Percentiles rank a stretch among this genome's conserved stretches.
Conservation (phyloP, 345 rosid genomes). For the Linum usitatissimum region DNA sequence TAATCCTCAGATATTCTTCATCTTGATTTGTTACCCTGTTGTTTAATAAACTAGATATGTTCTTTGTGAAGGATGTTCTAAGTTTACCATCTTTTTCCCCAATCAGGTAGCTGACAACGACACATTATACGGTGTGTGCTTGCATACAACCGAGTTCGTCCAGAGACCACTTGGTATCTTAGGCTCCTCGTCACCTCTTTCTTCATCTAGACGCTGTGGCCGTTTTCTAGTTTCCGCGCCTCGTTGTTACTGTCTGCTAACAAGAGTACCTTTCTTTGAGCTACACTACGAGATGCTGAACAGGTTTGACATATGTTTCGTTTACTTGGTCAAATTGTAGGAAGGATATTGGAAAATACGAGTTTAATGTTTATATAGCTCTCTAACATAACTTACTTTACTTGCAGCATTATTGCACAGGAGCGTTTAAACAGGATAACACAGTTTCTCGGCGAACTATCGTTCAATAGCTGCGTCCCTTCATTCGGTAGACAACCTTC, state of each 20-base stretch:
- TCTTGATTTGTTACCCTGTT: not conserved
- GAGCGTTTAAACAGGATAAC: conserved; percentile 94
- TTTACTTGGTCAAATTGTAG: conserved; percentile 13
- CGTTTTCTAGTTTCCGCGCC: conserved; percentile 90
- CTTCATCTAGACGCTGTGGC: conserved; percentile 45
- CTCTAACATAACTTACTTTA: conserved; percentile 23
- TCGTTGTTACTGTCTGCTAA: conserved; percentile 92
- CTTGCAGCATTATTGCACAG: conserved; percentile 87
- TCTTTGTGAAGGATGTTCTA: not conserved
- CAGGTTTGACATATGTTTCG: conserved; percentile 42
- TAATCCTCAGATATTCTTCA: conserved; percentile 11
- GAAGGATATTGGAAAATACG: conserved; percentile 5
- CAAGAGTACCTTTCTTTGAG: conserved; percentile 92
- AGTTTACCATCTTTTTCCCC: conserved; percentile 11
- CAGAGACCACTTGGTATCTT: conserved; percentile 82
- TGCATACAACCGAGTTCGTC: conserved; percentile 80
- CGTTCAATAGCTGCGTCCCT: conserved; percentile 39
- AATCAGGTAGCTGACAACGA: conserved; percentile 84
- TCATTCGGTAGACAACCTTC: conserved; percentile 31
- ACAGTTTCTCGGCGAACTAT: conserved; percentile 61
- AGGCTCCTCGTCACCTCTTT: conserved; percentile 47
- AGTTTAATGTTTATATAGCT: not conserved
- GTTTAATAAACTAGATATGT: too few relatives aligned
- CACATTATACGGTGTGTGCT: conserved; percentile 88
- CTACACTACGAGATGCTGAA: conserved; percentile 90